Evolutionary conservation across 352 stramenopile species (phyloP).

Genomic region (Pythium pyrilobum): DNA sequence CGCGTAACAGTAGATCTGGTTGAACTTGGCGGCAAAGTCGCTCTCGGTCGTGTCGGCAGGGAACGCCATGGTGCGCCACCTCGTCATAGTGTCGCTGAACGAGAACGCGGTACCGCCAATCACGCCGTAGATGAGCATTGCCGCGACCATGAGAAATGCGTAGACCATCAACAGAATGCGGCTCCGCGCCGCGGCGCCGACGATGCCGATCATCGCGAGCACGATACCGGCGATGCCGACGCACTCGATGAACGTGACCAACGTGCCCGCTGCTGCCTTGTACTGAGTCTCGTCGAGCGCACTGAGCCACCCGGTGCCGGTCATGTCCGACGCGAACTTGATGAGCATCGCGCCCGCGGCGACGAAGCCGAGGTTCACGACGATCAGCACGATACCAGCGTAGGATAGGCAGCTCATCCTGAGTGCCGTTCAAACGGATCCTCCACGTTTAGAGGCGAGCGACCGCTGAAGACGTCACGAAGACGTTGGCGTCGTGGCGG

Average conservation of each 20-base stretch:
- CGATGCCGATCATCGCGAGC: slow-evolving; percentile 56
- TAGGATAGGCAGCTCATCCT: too few species aligned
- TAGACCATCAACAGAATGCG: slow-evolving; percentile 69
- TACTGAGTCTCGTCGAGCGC: slow-evolving; percentile 71
- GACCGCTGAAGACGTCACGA: too few species aligned
- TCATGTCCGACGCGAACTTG: slow-evolving; percentile 47
- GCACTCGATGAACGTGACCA: slow-evolving; percentile 39
- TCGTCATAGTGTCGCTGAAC: slow-evolving; percentile 62
- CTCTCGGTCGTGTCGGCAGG: slow-evolving; percentile 47
- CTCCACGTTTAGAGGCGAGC: too few species aligned
- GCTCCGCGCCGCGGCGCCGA: slow-evolving; percentile 62
- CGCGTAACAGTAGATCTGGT: slow-evolving; percentile 81
- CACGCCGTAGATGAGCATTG: slow-evolving; percentile 69
- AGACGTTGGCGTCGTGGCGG: too few species aligned
- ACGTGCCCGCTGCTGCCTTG: slow-evolving; percentile 34
- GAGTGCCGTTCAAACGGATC: too few species aligned
- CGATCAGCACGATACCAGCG: slow-evolving; percentile 62
- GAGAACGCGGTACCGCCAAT: slow-evolving; percentile 62
- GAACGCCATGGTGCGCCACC: slow-evolving; percentile 51
- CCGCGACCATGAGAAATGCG: slow-evolving; percentile 57
- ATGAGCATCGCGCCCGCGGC: slow-evolving; percentile 57
- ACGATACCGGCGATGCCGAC: slow-evolving; percentile 51
- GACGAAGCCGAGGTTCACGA: slow-evolving; percentile 76
- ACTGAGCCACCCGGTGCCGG: slow-evolving; percentile 66
- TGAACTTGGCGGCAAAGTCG: slow-evolving; percentile 65